phyloP scores from a whole-genome alignment of 1,284 basidiomycete species.

The Wallemia hederae region DNA sequence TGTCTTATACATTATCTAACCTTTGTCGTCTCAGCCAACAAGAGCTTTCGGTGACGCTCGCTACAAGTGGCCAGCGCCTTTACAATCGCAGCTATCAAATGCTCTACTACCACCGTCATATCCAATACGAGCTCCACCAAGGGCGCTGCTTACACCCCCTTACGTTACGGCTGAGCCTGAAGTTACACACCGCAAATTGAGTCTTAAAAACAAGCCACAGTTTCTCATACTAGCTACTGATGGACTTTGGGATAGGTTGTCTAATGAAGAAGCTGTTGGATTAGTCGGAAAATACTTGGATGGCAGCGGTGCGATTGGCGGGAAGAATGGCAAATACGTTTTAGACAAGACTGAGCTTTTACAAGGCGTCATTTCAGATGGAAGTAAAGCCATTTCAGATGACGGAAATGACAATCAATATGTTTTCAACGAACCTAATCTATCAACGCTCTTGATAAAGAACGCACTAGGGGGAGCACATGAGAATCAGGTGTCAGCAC shows the following conservation, averaged over 20 bases:
- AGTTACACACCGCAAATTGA: conserved; percentile 36
- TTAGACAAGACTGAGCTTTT: conserved; percentile 2
- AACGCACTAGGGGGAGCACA: conserved; percentile 80
- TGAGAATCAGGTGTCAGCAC: conserved; percentile 29
- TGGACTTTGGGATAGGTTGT: conserved; percentile 79
- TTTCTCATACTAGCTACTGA: conserved; percentile 77
- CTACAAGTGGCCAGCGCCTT: conserved; percentile 38
- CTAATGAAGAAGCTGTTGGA: conserved; percentile 77
- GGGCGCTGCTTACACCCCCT: conserved; percentile 53
- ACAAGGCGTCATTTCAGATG: neutral
- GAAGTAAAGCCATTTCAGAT: conserved; percentile 1
- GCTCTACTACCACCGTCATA: conserved; percentile 28
- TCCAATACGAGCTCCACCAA: conserved; percentile 29
- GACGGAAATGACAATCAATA: conserved; percentile 6
- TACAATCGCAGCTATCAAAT: conserved; percentile 21
- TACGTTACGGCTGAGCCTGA: conserved; percentile 79
- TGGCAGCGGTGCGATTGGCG: conserved; percentile 35
- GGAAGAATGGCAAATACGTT: conserved; percentile 19
- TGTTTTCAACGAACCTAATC: conserved; percentile 49
- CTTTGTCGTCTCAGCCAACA: conserved; percentile 25
- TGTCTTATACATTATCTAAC: conserved; percentile 1
- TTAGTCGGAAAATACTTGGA: conserved; percentile 58
- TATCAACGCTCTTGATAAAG: conserved; percentile 68
- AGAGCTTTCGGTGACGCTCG: conserved; percentile 75
- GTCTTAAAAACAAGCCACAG: conserved; percentile 20